Evolutionary conservation across 2,329 filamentous ascomycete species (phyloP).

Genomic region (Exophiala calicioides): DNA sequence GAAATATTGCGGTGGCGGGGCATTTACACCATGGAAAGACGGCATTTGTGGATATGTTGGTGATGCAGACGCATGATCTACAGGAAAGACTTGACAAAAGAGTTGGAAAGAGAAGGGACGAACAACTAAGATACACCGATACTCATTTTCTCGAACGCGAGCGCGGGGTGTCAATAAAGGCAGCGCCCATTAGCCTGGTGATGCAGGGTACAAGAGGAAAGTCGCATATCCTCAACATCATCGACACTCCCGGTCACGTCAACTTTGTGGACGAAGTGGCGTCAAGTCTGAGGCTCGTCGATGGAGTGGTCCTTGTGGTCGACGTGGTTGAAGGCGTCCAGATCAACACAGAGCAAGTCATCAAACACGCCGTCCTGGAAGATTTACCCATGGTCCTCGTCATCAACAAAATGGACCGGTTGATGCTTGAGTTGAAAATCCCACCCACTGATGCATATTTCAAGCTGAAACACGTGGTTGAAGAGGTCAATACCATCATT

Average conservation of each 20-base stretch:
- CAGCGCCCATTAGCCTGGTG: conserved; percentile 90
- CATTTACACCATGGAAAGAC: conserved; percentile 98
- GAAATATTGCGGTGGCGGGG: conserved; percentile 88
- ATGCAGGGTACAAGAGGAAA: conserved; percentile 87
- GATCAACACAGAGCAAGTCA: conserved; percentile 93
- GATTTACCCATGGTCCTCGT: conserved; percentile 85
- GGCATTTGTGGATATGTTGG: conserved; percentile 96
- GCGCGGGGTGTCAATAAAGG: conserved; percentile 86
- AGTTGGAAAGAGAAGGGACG: conserved; percentile 77
- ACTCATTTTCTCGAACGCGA: conserved; percentile 86
- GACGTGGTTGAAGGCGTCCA: conserved; percentile 99
- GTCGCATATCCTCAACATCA: conserved; percentile 89
- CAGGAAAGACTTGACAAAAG: conserved; percentile 75
- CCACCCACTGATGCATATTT: conserved; percentile 96
- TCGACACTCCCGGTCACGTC: conserved; percentile 96
- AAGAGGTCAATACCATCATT: conserved; percentile 96
- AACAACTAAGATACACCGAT: conserved; percentile 93
- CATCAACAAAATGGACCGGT: conserved; percentile 94
- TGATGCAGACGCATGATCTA: conserved; percentile 91
- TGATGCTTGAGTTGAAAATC: conserved; percentile 91
- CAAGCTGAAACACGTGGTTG: conserved; percentile 97
- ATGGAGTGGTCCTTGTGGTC: conserved; percentile 89
- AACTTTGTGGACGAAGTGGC: conserved; percentile 99
- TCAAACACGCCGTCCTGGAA: conserved; percentile 90
- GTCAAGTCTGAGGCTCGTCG: conserved; percentile 78